Evolutionary conservation across 768 basidiomycete genomes (phyloP), one percentile per base, ranked within the genome.

Genomic region (Boletales sp.): DNA sequence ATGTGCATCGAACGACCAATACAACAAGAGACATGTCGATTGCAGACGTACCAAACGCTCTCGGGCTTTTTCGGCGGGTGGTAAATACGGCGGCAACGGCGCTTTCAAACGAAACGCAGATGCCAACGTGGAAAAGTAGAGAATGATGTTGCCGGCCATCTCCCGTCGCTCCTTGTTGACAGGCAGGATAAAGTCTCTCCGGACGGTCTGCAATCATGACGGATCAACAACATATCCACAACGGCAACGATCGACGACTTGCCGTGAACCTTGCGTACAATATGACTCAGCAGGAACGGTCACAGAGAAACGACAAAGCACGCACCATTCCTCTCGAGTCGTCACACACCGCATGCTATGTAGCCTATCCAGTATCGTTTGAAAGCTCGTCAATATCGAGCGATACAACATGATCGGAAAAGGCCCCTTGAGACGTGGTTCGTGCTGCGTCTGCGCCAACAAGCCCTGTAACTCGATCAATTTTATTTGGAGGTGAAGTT

Each of bases 261-360:
- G 81, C 90, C 54, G 86, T 89, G 65, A 85, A 85, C 88, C 87
- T 88, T 88, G 59, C 27, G 38, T n/a, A 24, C 31, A 41, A 29
- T 36, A 48, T 27, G 13, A 43, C 45, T 55, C 45, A 56, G 55
- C 34, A 17, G 50, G 47, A 59, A 36, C 43, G 15, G 31, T 3
- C 18, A 4, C n/a, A 21, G 38, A 29, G 15, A 37, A 52, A 19
- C 8, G 31, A 27, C 41, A 27, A 7, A 37, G 40, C 32, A 13
- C 80, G 47, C 45, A 88, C 94, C 94, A 97, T 73, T 95, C 93
- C 66, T 95, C 90, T 36, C 91, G 79, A 0, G 92, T 93, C 6
- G 90, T 97, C n/a, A 97, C 94, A 65, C 92, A 94, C 27, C 94
- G 81, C 88, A 98, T 97, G 56, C 90, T 90, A 65, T 98, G 97